Evolutionary conservation across 192 early-diverging fungal species (phyloP), one percentile per base, ranked within the genome.

Genomic region (Coemansia sp.): DNA sequence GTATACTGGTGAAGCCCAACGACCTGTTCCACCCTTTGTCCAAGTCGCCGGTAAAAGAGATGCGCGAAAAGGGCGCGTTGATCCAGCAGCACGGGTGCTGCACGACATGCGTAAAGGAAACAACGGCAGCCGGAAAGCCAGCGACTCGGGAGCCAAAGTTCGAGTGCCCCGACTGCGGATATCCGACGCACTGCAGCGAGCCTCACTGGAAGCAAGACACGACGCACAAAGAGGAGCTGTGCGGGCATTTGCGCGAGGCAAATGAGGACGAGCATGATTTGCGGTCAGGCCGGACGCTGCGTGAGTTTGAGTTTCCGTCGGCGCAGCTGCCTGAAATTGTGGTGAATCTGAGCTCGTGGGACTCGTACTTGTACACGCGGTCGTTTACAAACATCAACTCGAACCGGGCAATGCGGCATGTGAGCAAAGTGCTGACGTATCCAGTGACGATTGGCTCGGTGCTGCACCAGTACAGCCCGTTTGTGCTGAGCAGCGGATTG

Each of bases 191-290:
- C 67, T 92, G 91, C 66, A 83, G 82, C 62, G 74, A 84, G 49
- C 75, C 86, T 66, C 91, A 92, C 70, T 90, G 89, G 84, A 57
- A 67, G 21, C 70, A 75, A 58, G 90, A 85, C 51, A 82, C 73
- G 49, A 69, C 66, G 32, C 76, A 86, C 24, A 84, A 88, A 69
- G 69, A 70, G 23, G 75, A 89, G 66, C 61, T 84, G 29, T 91
- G 91, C 70, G 62, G 62, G 10, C 73, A 77, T 15, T 72, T 92
- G 50, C 81, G 87, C 53, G 87, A 90, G 75, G 81, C 84, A 43
- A 91, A 90, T 70, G 86, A 88, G 72, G 91, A 92, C 69, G 89
- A 91, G 57, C 88, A 92, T 59, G 89, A 92, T 73, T 83, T 92
- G 52, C 84, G 88, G 65, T 90, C 87, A 22, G 89, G 89, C 11